Conservation (phyloP, 164 flowering plant species). For the Dillenia suffruticosa region DNA sequence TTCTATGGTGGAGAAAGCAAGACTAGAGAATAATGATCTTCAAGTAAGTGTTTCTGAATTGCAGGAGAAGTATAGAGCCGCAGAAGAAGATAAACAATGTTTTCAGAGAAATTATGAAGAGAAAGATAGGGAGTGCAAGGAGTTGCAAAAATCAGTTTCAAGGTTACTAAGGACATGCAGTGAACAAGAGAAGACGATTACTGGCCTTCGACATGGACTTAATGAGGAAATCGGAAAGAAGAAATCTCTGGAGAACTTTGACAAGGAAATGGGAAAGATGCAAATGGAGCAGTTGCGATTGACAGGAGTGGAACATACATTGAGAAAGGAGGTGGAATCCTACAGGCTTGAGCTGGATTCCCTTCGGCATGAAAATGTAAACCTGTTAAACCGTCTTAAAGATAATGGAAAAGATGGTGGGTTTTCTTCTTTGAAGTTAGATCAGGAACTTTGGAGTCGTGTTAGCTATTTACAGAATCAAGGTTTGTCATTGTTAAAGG, state of each 20-base stretch:
- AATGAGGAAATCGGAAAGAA: slow-evolving; percentile 40
- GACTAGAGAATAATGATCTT: slow-evolving; percentile 41
- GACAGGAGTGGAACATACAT: slow-evolving; percentile 65
- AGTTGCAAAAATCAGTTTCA: slow-evolving; percentile 59
- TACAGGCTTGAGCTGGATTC: slow-evolving; percentile 60
- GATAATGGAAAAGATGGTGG: slow-evolving; percentile 40
- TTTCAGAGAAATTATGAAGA: slow-evolving; percentile 54
- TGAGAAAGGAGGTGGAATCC: slow-evolving; percentile 81
- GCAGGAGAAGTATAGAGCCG: slow-evolving; percentile 37
- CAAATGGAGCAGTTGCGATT: slow-evolving; percentile 74
- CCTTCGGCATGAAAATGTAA: slow-evolving; percentile 77
- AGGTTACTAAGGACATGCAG: slow-evolving; percentile 64
- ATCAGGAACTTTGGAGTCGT: slow-evolving; percentile 56
- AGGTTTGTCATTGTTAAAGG: slow-evolving; percentile 51
- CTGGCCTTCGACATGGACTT: slow-evolving; percentile 57
- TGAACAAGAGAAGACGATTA: slow-evolving; percentile 87
- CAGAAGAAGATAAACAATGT: slow-evolving; percentile 49
- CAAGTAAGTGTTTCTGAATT: slow-evolving; percentile 37
- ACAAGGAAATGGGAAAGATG: slow-evolving; percentile 39
- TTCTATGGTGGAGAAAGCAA: slow-evolving; percentile 32
- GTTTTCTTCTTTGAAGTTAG: slow-evolving; percentile 50
- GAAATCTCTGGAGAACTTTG: slow-evolving; percentile 31
- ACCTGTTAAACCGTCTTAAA: slow-evolving; percentile 53
- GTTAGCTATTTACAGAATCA: slow-evolving; percentile 58
- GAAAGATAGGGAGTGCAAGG: slow-evolving; percentile 74